A percentile compares a stretch with the other conserved stretches of the same genome.
Evolutionary conservation across 1,284 basidiomycete genomes (phyloP).

Genomic region (Ganoderma multipileum): DNA sequence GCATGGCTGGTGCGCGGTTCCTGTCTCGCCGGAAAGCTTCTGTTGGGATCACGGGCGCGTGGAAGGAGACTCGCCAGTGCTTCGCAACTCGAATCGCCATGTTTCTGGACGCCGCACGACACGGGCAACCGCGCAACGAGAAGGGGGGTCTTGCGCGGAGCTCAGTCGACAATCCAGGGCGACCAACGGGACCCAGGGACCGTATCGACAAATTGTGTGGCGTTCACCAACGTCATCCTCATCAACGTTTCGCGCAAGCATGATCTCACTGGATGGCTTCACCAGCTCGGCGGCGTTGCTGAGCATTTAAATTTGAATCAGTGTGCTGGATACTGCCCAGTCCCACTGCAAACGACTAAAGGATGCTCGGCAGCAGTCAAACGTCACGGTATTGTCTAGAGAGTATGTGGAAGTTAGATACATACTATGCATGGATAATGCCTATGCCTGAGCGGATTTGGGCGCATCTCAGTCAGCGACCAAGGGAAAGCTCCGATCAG

Average conservation of each 20-base stretch:
- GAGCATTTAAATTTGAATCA: background rate
- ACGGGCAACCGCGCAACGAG: background rate
- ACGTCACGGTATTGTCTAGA: background rate
- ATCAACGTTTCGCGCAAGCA: background rate
- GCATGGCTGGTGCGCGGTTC: background rate
- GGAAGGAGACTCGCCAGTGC: background rate
- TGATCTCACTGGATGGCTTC: background rate
- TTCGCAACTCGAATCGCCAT: background rate
- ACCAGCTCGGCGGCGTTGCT: background rate
- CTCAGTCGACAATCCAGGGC: background rate
- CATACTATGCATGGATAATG: background rate
- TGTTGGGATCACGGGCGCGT: background rate
- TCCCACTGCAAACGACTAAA: background rate
- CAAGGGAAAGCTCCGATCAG: conserved; percentile 9
- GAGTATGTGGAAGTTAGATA: background rate
- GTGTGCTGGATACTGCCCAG: background rate
- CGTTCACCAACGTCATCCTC: background rate
- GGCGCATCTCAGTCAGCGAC: background rate
- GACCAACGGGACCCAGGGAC: background rate
- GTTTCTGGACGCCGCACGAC: conserved; percentile 2
- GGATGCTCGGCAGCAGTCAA: background rate
- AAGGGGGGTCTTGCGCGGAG: background rate
- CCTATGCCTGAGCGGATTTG: background rate
- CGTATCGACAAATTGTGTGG: background rate
- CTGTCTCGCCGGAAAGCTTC: background rate